These are phyloP conservation scores for Penicillium macrosclerotiorum DNA, from an alignment of 495 filamentous ascomycete species.

Conservation along the genomic window DNA sequence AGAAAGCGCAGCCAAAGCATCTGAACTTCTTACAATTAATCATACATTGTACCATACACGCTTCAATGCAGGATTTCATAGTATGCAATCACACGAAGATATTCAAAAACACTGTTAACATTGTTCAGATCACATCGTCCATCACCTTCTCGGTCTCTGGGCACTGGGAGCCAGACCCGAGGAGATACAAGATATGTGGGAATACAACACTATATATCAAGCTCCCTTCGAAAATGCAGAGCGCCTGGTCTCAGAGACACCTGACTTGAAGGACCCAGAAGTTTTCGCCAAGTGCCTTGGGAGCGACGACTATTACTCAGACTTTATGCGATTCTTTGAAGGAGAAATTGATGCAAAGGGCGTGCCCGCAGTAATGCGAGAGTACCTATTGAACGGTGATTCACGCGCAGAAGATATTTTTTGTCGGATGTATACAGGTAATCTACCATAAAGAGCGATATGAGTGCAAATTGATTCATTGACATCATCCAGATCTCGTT, in stretches of 20 bases:
- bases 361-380: neutral
- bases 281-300: neutral
- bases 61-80: neutral
- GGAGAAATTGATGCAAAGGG: neutral
- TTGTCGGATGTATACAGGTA: neutral
- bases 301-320: neutral
- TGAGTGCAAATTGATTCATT: no score
- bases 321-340: neutral
- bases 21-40: neutral
- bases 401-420: neutral
- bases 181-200: neutral
- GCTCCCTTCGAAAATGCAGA: neutral
- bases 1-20: neutral
- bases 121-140: neutral
- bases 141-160: neutral
- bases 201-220: neutral
- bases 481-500: neutral
- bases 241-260: neutral
- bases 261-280: neutral
- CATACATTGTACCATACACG: neutral
- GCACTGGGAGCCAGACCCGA: neutral
- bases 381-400: neutral
- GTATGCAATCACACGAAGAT: neutral
- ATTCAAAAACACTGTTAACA: neutral
- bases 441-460: neutral